Evolutionary conservation across 108 stramenopile genomes (phyloP).

Genomic region (Conticribra guillardii): DNA sequence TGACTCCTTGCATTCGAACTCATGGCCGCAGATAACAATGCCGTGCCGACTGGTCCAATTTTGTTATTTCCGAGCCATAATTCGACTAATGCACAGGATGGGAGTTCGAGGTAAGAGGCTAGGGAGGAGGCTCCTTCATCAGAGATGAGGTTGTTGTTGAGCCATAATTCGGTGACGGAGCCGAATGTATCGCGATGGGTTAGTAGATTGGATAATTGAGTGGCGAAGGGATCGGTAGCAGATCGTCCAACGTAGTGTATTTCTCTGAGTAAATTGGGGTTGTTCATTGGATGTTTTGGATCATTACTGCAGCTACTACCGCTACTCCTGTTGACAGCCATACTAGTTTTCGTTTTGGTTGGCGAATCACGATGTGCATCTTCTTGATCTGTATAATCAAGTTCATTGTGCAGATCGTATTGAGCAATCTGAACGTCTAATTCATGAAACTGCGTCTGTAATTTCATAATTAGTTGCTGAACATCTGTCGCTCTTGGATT

Average conservation of each 20-base stretch:
- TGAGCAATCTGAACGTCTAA: constrained; percentile 26
- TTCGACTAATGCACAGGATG: constrained; percentile 43
- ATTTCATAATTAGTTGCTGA: constrained; percentile 33
- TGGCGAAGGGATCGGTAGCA: constrained; percentile 24
- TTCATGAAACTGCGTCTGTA: constrained; percentile 36
- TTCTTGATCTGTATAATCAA: background rate
- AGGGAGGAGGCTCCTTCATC: constrained; percentile 41
- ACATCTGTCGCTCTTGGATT: constrained; percentile 33
- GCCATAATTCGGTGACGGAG: constrained; percentile 44
- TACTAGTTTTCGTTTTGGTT: too few relatives aligned
- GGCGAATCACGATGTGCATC: background rate
- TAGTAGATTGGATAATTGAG: constrained; percentile 32
- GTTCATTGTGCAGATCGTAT: constrained; percentile 1
- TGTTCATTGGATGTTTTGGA: constrained; percentile 39
- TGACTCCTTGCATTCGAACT: constrained; percentile 19
- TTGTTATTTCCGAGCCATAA: constrained; percentile 45
- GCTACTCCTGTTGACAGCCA: too few relatives aligned
- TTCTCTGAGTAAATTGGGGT: constrained; percentile 19
- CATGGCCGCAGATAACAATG: constrained; percentile 33
- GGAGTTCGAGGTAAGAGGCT: constrained; percentile 28
- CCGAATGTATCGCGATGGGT: constrained; percentile 36
- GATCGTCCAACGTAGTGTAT: constrained; percentile 46
- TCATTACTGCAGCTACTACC: constrained; percentile 1
- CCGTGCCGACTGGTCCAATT: constrained; percentile 37
- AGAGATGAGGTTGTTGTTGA: constrained; percentile 40